These are phyloP conservation scores for Daldinia sp. DNA, from an alignment of 2,329 filamentous ascomycete genomes.

Conservation along the genomic window DNA sequence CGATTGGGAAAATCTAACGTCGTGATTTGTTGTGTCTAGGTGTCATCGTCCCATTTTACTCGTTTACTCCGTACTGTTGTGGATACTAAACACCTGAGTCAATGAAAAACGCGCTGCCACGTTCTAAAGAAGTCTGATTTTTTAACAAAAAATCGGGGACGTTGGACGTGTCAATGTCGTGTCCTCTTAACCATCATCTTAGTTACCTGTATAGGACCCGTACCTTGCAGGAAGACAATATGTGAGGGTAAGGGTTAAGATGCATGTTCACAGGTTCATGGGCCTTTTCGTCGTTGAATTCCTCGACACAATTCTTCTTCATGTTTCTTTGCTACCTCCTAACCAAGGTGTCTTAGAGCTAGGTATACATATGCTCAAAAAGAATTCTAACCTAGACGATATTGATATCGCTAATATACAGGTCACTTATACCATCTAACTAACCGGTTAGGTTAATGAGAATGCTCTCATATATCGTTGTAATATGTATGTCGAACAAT, in stretches of 20 bases:
- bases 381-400: too few species aligned
- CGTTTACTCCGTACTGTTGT: constrained; percentile 1
- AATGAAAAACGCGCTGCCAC: constrained; percentile 10
- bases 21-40: constrained; percentile 19
- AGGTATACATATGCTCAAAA: too few species aligned
- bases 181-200: neutral
- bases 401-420: neutral
- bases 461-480: constrained; percentile 8
- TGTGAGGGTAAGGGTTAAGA: too few species aligned
- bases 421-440: neutral
- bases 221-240: neutral
- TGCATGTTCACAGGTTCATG: neutral
- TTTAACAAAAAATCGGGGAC: constrained; percentile 3
- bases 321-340: too few species aligned
- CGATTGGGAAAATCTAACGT: constrained; percentile 18
- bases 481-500: neutral
- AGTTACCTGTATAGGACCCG: too few species aligned
- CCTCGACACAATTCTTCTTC: neutral
- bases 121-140: neutral
- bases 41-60: constrained; percentile 35
- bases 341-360: too few species aligned
- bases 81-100: constrained; percentile 14
- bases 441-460: too few species aligned
- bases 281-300: neutral
- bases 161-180: neutral